Conservation (phyloP, 2,329 filamentous ascomycete species). For the Parafenestella ontariensis region DNA sequence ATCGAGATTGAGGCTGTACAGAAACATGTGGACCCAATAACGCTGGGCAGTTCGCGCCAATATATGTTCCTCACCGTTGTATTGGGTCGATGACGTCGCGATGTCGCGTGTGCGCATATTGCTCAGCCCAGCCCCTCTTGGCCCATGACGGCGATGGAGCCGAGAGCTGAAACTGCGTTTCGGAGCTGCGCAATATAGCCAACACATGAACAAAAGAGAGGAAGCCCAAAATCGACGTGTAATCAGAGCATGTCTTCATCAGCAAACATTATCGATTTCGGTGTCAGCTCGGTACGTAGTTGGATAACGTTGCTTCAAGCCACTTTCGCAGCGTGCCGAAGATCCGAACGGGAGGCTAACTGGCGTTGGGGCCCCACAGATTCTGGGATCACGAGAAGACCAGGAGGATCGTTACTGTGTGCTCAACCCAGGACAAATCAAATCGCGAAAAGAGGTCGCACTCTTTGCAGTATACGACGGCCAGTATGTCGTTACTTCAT, state of each 20-base stretch:
- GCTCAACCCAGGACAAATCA: constrained; percentile 22
- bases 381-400: constrained; percentile 26
- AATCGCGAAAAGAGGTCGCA: constrained; percentile 30
- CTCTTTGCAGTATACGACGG: constrained; percentile 34
- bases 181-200: not conserved
- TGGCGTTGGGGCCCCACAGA: constrained; percentile 18
- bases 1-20: constrained; percentile 12
- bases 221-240: not conserved
- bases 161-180: not conserved
- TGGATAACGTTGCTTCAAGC: not conserved
- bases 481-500: constrained; percentile 19
- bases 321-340: not conserved
- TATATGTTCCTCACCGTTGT: not conserved
- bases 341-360: constrained; percentile 17
- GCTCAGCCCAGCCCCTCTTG: constrained; percentile 11
- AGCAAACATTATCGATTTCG: constrained; percentile 22
- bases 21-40: not conserved
- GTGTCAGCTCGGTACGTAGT: constrained; percentile 22
- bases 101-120: constrained; percentile 17
- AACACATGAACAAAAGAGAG: not conserved
- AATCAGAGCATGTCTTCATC: constrained; percentile 13
- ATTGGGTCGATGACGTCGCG: constrained; percentile 29
- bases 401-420: constrained; percentile 33
- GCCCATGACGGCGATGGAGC: constrained; percentile 10
- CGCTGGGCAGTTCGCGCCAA: constrained; percentile 1